These are phyloP conservation scores for Aspergillus sp. DNA, from an alignment of 2,329 filamentous ascomycete species.

Conservation along the genomic window DNA sequence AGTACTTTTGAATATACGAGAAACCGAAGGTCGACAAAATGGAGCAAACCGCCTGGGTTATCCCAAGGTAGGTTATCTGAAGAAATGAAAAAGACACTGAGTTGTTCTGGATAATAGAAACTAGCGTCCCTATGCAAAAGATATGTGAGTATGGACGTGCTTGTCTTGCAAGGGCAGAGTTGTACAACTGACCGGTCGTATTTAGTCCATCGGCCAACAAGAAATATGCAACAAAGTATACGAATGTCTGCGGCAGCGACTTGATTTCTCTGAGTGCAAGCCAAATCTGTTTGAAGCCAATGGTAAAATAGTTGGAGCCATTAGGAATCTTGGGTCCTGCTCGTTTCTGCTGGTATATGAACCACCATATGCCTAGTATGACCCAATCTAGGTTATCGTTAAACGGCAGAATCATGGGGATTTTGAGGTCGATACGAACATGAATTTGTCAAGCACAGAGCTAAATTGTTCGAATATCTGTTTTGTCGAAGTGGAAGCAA, in stretches of 20 bases:
- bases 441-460: conserved; percentile 36
- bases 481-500: conserved; percentile 33
- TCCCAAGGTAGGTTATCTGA: conserved; percentile 36
- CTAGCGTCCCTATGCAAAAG: conserved; percentile 21
- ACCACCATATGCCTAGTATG: conserved; percentile 38
- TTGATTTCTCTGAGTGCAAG: conserved; percentile 32
- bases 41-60: conserved; percentile 33
- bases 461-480: conserved; percentile 33
- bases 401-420: not conserved
- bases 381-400: conserved; percentile 31
- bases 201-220: conserved; percentile 38
- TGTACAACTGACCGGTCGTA: conserved; percentile 26
- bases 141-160: not conserved
- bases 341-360: conserved; percentile 36
- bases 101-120: conserved; percentile 37
- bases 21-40: conserved; percentile 36
- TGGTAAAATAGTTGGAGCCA: conserved; percentile 34
- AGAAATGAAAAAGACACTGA: conserved; percentile 37
- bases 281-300: conserved; percentile 39
- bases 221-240: conserved; percentile 38
- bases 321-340: conserved; percentile 35
- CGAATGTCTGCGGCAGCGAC: conserved; percentile 35
- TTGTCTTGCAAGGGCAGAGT: not conserved
- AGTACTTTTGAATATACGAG: conserved; percentile 39
- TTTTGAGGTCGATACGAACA: conserved; percentile 19